Evolutionary conservation across 192 early-diverging fungal genomes (phyloP).

Genomic region (Spizellomyces punctatus): DNA sequence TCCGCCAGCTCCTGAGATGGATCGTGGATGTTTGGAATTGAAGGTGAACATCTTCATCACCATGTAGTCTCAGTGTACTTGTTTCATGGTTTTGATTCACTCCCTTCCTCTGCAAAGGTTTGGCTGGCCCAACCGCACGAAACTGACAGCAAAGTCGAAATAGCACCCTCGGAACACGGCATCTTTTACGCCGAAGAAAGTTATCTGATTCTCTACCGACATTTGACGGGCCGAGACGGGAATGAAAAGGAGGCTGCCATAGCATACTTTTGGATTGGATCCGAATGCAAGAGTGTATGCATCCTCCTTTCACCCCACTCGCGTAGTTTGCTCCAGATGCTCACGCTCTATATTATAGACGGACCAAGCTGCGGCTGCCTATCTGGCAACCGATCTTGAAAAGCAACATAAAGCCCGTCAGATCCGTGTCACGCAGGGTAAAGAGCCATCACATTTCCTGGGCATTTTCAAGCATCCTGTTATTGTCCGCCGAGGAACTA

Average conservation of each 20-base stretch:
- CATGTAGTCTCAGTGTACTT: too few species aligned
- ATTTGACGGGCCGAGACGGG: conserved; percentile 34
- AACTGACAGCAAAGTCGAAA: neutral
- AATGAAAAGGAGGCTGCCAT: conserved; percentile 36
- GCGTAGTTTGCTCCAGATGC: neutral
- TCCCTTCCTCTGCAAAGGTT: neutral
- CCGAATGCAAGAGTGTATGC: conserved; percentile 32
- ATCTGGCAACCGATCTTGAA: conserved; percentile 36
- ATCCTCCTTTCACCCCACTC: neutral
- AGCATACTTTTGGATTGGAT: conserved; percentile 45
- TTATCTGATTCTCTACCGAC: conserved; percentile 38
- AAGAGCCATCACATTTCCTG: conserved; percentile 41
- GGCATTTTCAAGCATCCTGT: conserved; percentile 28
- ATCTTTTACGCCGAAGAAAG: conserved; percentile 35
- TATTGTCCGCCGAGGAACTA: conserved; percentile 21
- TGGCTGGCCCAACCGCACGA: neutral
- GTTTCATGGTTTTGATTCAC: too few species aligned
- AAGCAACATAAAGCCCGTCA: conserved; percentile 34
- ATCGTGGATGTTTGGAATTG: conserved; percentile 32
- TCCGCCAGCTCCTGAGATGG: conserved; percentile 28
- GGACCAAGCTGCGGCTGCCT: conserved; percentile 39
- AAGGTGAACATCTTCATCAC: conserved; percentile 8
- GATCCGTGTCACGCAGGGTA: conserved; percentile 39
- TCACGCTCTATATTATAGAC: conserved; percentile 30
- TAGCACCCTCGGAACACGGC: conserved; percentile 25